Conservation (phyloP, 257 asterid genomes). For the Ehretia macrophylla region DNA sequence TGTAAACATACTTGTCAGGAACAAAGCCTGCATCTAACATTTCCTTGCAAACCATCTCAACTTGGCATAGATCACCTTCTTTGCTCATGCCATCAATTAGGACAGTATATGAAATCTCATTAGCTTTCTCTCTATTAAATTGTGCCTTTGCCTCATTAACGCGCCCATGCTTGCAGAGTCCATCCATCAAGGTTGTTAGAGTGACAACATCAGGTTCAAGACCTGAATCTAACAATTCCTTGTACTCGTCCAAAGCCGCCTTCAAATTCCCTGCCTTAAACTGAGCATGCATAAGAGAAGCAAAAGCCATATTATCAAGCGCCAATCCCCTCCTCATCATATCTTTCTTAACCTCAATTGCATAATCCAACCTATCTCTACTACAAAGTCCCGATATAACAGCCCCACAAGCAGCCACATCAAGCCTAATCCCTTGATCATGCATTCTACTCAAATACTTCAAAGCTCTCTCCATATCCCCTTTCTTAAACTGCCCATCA, state of each 20-base stretch:
- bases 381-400: constrained; percentile 13
- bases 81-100: constrained; percentile 19
- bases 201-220: constrained; percentile 15
- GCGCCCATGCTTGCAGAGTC: constrained; percentile 21
- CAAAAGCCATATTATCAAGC: constrained; percentile 8
- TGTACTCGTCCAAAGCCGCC: constrained; percentile 13
- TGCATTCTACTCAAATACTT: constrained; percentile 14
- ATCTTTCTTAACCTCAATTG: constrained; percentile 12
- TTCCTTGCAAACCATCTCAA: constrained; percentile 17
- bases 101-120: constrained; percentile 16
- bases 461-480: constrained; percentile 9
- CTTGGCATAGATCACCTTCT: constrained; percentile 14
- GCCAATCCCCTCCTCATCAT: constrained; percentile 8
- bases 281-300: constrained; percentile 12
- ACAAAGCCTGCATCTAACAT: constrained; percentile 20
- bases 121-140: constrained; percentile 16
- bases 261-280: constrained; percentile 14
- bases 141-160: constrained; percentile 12
- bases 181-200: constrained; percentile 18
- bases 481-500: constrained; percentile 15
- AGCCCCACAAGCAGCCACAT: constrained; percentile 13
- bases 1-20: constrained; percentile 19
- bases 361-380: constrained; percentile 7
- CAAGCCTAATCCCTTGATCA: constrained; percentile 14
- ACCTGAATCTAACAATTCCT: constrained; percentile 15